These are phyloP conservation scores for Sextonia rubra DNA, from an alignment of 164 flowering plant genomes.

Conservation along the genomic window DNA sequence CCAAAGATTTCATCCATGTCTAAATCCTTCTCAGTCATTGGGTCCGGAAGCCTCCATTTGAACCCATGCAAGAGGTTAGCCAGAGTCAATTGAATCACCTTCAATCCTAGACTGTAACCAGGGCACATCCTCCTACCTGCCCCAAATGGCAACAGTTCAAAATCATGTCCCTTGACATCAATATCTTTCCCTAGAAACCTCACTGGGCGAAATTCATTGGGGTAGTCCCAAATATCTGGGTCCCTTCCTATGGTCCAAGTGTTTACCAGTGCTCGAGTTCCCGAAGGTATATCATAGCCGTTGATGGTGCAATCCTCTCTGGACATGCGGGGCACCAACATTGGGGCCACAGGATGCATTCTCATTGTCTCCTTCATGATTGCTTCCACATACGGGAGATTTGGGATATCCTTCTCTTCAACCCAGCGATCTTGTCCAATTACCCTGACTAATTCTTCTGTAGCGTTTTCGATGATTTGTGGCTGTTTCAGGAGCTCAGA, in stretches of 20 bases:
- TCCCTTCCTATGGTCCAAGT: constrained; percentile 68
- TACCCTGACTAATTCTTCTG: constrained; percentile 66
- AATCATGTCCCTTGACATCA: constrained; percentile 70
- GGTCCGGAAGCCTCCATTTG: constrained; percentile 46
- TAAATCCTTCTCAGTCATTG: constrained; percentile 42
- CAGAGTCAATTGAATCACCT: constrained; percentile 56
- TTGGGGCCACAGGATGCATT: constrained; percentile 75
- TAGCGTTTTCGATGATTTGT: constrained; percentile 40
- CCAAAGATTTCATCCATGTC: constrained; percentile 74
- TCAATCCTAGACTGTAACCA: constrained; percentile 53
- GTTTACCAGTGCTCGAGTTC: constrained; percentile 43
- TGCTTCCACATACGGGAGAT: constrained; percentile 51
- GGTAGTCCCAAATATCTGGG: constrained; percentile 50
- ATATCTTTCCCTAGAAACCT: constrained; percentile 52
- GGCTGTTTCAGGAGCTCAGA: constrained; percentile 63
- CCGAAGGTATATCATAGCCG: constrained; percentile 57
- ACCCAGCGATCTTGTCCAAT: constrained; percentile 66
- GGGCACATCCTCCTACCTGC: constrained; percentile 86
- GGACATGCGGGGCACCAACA: constrained; percentile 47
- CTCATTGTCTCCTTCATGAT: constrained; percentile 80
- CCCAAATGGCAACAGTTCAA: constrained; percentile 69
- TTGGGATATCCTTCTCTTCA: constrained; percentile 56
- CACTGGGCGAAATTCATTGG: constrained; percentile 57
- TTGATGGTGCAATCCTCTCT: constrained; percentile 37
- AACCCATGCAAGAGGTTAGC: constrained; percentile 78